A percentile compares a stretch with the other conserved stretches of the same genome.
Evolutionary conservation across 176 grass and related monocot species (phyloP).

Genomic region (Neostapfia colusana): DNA sequence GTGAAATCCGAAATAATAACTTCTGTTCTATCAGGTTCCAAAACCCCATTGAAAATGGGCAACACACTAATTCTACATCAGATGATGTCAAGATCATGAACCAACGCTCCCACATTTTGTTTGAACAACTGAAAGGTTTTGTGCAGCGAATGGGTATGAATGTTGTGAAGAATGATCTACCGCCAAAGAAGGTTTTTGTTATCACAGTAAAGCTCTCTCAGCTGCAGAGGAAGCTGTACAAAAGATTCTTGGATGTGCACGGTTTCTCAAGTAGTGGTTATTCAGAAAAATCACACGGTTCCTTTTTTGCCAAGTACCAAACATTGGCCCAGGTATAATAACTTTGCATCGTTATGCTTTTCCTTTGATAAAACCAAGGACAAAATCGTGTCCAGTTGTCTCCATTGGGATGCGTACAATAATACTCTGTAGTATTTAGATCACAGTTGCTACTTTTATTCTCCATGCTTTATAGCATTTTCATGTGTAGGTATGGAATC

Average conservation of each 20-base stretch:
- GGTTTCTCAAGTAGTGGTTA: slow-evolving; percentile 69
- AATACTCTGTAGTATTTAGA: neutral
- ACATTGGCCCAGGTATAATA: slow-evolving; percentile 71
- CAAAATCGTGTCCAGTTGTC: neutral
- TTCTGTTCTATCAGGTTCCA: slow-evolving; percentile 70
- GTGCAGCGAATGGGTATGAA: slow-evolving; percentile 97
- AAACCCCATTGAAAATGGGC: slow-evolving; percentile 99
- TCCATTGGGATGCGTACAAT: slow-evolving; percentile 5
- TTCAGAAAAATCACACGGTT: slow-evolving; percentile 68
- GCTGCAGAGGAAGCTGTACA: slow-evolving; percentile 85
- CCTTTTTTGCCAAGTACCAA: slow-evolving; percentile 95
- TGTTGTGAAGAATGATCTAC: slow-evolving; percentile 97
- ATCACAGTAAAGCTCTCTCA: slow-evolving; percentile 92
- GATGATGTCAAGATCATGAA: slow-evolving; percentile 98
- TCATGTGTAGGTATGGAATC: slow-evolving; percentile 85
- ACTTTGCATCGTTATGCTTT: slow-evolving; percentile 23
- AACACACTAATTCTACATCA: slow-evolving; percentile 89
- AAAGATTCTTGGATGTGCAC: slow-evolving; percentile 90
- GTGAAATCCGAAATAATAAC: slow-evolving; percentile 20
- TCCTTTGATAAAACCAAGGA: slow-evolving; percentile 29
- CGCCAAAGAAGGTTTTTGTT: slow-evolving; percentile 96
- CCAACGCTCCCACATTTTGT: slow-evolving; percentile 91
- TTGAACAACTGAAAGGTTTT: slow-evolving; percentile 97
- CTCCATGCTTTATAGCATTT: slow-evolving; percentile 14
- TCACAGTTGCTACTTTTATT: slow-evolving; percentile 23